These are phyloP conservation scores for Kurtzmaniella quercitrusa DNA, from an alignment of 1,139 yeast species.

Conservation along the genomic window DNA sequence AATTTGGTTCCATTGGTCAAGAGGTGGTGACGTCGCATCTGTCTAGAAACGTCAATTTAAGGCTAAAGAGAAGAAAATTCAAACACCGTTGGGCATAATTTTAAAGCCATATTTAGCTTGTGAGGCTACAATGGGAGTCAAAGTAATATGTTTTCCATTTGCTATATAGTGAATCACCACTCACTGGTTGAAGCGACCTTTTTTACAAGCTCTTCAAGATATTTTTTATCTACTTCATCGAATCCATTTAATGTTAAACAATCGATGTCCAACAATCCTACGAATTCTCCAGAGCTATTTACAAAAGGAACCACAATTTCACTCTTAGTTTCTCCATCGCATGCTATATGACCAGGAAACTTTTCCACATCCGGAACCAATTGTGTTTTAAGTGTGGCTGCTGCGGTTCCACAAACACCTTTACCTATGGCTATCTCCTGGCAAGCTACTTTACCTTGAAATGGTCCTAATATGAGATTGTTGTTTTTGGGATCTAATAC, in stretches of 20 bases:
- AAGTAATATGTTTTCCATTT: too few species aligned
- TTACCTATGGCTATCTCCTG: conserved; percentile 71
- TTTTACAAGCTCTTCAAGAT: conserved; percentile 56
- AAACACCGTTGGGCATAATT: too few species aligned
- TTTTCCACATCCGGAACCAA: conserved; percentile 70
- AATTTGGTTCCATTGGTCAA: too few species aligned
- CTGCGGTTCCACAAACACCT: conserved; percentile 94
- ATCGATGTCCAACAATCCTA: conserved; percentile 87
- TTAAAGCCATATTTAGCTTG: too few species aligned
- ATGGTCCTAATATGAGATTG: conserved; percentile 79
- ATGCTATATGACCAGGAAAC: conserved; percentile 93
- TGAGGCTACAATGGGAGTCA: too few species aligned
- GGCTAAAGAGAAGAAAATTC: too few species aligned
- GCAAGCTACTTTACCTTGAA: conserved; percentile 96
- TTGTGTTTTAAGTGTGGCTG: conserved; percentile 53
- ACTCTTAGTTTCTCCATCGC: conserved; percentile 91
- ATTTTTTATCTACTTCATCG: conserved; percentile 53
- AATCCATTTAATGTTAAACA: conserved; percentile 65
- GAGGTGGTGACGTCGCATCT: too few species aligned
- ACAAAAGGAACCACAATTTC: conserved; percentile 88
- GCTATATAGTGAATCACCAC: conserved; percentile 15
- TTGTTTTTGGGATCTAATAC: conserved; percentile 37
- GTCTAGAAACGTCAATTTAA: too few species aligned
- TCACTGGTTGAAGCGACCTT: conserved; percentile 48
- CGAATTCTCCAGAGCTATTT: conserved; percentile 33